phyloP scores from a whole-genome alignment of 495 filamentous ascomycete species.

The Penicillium ucsense region DNA sequence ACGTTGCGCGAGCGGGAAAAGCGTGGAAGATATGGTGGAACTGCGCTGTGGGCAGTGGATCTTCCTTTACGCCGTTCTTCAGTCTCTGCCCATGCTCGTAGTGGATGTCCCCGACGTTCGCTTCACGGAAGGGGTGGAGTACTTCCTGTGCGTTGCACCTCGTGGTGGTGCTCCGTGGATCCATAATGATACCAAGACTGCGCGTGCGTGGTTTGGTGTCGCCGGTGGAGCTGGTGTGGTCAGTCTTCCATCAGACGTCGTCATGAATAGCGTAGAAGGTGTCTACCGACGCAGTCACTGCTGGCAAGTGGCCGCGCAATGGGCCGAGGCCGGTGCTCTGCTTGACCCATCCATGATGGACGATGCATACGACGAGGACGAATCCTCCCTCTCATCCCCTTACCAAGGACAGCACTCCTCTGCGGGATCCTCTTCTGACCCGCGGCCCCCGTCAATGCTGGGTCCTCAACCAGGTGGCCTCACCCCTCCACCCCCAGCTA shows the following conservation, averaged over 20 bases:
- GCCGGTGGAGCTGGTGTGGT: slow-evolving; percentile 62
- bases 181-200: slow-evolving; percentile 54
- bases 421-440: slow-evolving; percentile 28
- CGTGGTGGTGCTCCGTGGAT: slow-evolving; percentile 80
- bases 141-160: slow-evolving; percentile 90
- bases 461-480: slow-evolving; percentile 20
- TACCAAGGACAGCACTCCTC: slow-evolving; percentile 37
- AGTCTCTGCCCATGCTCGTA: slow-evolving; percentile 82
- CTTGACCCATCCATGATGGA: slow-evolving; percentile 29
- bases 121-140: slow-evolving; percentile 76
- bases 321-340: slow-evolving; percentile 42
- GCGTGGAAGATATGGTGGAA: slow-evolving; percentile 62
- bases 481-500: slow-evolving; percentile 26
- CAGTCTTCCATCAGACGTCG: slow-evolving; percentile 67
- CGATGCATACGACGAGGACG: slow-evolving; percentile 32
- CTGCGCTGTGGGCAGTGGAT: slow-evolving; percentile 84
- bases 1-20: slow-evolving; percentile 61
- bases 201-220: slow-evolving; percentile 73
- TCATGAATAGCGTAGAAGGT: slow-evolving; percentile 82
- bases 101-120: slow-evolving; percentile 74
- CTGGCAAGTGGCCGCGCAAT: slow-evolving; percentile 75
- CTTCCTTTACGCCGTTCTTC: slow-evolving; percentile 84
- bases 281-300: slow-evolving; percentile 87
- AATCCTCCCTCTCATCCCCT: slow-evolving; percentile 35
- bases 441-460: slow-evolving; percentile 16